These are phyloP conservation scores for Brasenia schreberi DNA, from an alignment of 164 flowering plant species.

Conservation along the genomic window DNA sequence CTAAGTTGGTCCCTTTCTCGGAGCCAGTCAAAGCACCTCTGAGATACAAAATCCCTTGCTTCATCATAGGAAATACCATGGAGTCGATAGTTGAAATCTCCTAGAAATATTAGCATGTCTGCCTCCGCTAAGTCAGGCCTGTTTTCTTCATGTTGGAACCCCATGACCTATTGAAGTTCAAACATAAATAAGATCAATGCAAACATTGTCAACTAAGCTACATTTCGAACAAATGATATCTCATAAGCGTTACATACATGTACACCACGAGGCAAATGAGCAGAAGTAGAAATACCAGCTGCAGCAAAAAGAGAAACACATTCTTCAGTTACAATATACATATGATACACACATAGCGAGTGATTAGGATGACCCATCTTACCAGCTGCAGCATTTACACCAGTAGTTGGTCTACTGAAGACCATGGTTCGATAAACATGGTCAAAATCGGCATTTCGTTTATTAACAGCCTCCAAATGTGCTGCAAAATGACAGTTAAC, in stretches of 20 bases:
- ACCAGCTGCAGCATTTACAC: slow-evolving; percentile 58
- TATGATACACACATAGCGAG: no score
- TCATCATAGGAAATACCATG: slow-evolving; percentile 93
- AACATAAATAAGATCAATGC: neutral
- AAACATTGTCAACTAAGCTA: neutral
- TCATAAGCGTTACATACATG: slow-evolving; percentile 24
- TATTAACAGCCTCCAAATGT: slow-evolving; percentile 90
- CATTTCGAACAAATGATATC: neutral
- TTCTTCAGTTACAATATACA: neutral
- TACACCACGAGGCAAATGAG: slow-evolving; percentile 35
- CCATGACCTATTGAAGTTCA: slow-evolving; percentile 24
- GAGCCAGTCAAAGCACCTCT: slow-evolving; percentile 97
- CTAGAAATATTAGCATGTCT: slow-evolving; percentile 86
- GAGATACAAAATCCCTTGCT: slow-evolving; percentile 95
- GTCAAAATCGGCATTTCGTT: slow-evolving; percentile 96
- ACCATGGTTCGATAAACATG: slow-evolving; percentile 68
- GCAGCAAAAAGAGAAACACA: slow-evolving; percentile 24
- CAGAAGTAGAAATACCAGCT: slow-evolving; percentile 31
- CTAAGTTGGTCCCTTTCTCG: slow-evolving; percentile 95
- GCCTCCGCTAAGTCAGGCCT: slow-evolving; percentile 84
- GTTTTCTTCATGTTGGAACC: slow-evolving; percentile 32
- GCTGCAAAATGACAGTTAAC: slow-evolving; percentile 99
- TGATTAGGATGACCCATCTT: slow-evolving; percentile 14
- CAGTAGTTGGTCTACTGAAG: slow-evolving; percentile 58
- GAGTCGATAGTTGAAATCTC: slow-evolving; percentile 94